Evolutionary conservation across 1,284 basidiomycete genomes (phyloP).

Genomic region (Fomitopsis betulina): DNA sequence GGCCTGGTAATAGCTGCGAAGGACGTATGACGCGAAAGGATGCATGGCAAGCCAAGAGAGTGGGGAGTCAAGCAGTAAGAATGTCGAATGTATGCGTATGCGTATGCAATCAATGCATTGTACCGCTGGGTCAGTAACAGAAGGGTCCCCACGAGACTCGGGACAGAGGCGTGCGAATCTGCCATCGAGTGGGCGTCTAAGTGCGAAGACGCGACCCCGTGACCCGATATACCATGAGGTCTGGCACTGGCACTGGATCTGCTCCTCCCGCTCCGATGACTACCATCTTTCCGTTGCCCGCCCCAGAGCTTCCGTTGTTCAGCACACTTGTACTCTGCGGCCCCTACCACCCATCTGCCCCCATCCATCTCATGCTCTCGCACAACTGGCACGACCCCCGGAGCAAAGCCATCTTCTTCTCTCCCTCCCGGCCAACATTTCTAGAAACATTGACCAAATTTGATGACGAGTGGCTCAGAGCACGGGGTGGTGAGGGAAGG

Average conservation of each 20-base stretch:
- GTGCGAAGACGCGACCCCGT: not conserved
- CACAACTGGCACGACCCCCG: slow-evolving; percentile 29
- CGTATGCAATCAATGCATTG: not conserved
- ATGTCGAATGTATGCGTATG: not conserved
- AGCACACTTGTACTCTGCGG: slow-evolving; percentile 30
- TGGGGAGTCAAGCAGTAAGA: not conserved
- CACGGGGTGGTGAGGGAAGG: slow-evolving; percentile 41
- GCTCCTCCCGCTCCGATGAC: slow-evolving; percentile 13
- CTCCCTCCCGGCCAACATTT: slow-evolving; percentile 43
- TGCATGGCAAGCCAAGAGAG: slow-evolving; percentile 46
- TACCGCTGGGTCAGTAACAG: not conserved
- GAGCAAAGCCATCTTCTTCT: slow-evolving; percentile 43
- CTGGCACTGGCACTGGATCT: not conserved
- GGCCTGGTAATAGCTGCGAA: slow-evolving; percentile 84
- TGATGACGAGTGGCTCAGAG: slow-evolving; percentile 52
- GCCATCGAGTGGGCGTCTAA: too few relatives aligned
- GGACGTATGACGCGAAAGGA: slow-evolving; percentile 83
- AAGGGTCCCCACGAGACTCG: not conserved
- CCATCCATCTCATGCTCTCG: slow-evolving; percentile 44
- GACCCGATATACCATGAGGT: not conserved
- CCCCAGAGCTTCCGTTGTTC: slow-evolving; percentile 27
- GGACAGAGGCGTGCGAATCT: too few relatives aligned
- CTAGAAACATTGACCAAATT: slow-evolving; percentile 38
- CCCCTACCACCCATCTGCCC: slow-evolving; percentile 32
- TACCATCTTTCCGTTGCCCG: slow-evolving; percentile 23